Conservation (phyloP, 2,329 filamentous ascomycete species). For the Claviceps africana region DNA sequence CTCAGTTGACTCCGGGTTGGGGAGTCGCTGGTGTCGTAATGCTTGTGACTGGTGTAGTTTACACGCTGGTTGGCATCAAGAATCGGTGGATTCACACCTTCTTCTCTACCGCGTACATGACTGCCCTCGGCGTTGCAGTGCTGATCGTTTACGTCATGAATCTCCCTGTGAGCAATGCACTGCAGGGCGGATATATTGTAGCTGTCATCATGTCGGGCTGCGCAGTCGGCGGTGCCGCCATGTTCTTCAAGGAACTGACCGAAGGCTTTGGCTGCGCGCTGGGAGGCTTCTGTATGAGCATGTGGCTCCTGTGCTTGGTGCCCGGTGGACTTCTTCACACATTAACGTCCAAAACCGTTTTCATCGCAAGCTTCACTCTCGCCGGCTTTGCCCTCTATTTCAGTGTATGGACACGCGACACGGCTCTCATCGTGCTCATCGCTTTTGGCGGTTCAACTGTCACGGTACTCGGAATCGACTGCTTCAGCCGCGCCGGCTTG, state of each 20-base stretch:
- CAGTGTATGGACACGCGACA: slow-evolving; percentile 61
- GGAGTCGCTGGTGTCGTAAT: slow-evolving; percentile 67
- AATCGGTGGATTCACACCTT: slow-evolving; percentile 68
- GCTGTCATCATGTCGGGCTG: slow-evolving; percentile 60
- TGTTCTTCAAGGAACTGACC: slow-evolving; percentile 73
- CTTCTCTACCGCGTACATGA: slow-evolving; percentile 62
- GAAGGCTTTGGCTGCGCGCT: slow-evolving; percentile 72
- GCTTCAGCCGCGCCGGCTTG: slow-evolving; percentile 74
- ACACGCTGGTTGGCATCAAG: slow-evolving; percentile 70
- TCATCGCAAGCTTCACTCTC: slow-evolving; percentile 61
- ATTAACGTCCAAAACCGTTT: slow-evolving; percentile 50
- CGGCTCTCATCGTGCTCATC: slow-evolving; percentile 61
- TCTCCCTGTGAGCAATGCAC: slow-evolving; percentile 55
- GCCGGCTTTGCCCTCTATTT: slow-evolving; percentile 63
- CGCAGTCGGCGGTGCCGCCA: slow-evolving; percentile 57
- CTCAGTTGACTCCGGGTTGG: slow-evolving; percentile 66
- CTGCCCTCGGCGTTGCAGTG: slow-evolving; percentile 60
- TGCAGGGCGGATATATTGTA: slow-evolving; percentile 79
- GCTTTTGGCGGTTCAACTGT: slow-evolving; percentile 72
- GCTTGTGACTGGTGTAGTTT: slow-evolving; percentile 54
- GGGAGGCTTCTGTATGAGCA: slow-evolving; percentile 70
- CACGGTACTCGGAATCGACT: slow-evolving; percentile 74
- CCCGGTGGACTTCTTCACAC: slow-evolving; percentile 59
- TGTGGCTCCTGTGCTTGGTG: slow-evolving; percentile 78
- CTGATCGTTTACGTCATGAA: slow-evolving; percentile 83